Base-by-base conservation (phyloP, 495 filamentous ascomycete species). In the Hyaloscypha bicolor region DNA sequence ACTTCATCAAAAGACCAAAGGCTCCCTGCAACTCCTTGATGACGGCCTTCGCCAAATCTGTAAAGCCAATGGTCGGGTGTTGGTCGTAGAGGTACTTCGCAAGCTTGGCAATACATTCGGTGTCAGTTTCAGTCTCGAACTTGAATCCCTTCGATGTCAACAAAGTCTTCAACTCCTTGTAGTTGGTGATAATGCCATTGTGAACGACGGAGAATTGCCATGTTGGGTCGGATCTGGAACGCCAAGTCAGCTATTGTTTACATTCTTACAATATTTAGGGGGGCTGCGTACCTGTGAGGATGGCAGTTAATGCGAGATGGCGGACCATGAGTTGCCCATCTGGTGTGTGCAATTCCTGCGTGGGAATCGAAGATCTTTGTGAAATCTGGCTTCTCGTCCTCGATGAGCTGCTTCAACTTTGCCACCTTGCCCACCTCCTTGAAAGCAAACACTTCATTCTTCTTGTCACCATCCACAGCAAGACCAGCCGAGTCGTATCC, bases 161-260 rank as follows among this genome's bases (percentile, higher is more conserved):
- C 60, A 99, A 85, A 64, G 91, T 91, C 88, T 94, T 97, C 72
- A 99, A 82, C 83, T 99, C 95, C 83, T 99, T 99, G 87, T 99
- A 99, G 85, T 99, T 99, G 82, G 95, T 99, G 82, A 99, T 99
- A 85, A 99, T 99, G 77, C 95, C 95, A 79, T 99, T 99, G 88
- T 99, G 95, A 53, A 97, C 94, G 72, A 99, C 91, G 66, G 93
- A 86, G 77, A 99, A 99, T 79, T 98, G 88, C 93, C 93, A 98
- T 72, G 82, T 91, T 73, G 90, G 88, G 75, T 99, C 95, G 55
- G 83, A 86, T 76, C 83, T 84, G 67, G 19, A 33, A 35, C 56
- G 22, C 39, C 45, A 9, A 21, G 32, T 42, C 6, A 55, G 42
- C 57, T 19, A 19, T 4, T 48, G 42, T 48, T 48, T 48, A 48